Evolutionary conservation across 495 filamentous ascomycete species (phyloP).

Genomic region (Zalerion maritima): DNA sequence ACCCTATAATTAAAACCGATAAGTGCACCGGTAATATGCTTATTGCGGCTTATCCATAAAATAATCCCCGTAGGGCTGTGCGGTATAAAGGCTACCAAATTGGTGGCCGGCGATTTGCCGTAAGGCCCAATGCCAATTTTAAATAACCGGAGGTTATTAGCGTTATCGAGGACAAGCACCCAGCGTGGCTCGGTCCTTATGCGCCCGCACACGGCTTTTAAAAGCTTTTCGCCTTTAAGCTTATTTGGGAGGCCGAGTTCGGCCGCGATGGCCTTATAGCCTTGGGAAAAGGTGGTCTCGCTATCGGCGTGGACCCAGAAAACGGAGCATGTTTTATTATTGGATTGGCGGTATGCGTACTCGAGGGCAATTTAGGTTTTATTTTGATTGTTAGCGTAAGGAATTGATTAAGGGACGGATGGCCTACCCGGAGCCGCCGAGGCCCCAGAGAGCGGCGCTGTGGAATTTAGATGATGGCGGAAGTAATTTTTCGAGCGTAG

Average conservation of each 20-base stretch:
- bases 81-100: constrained; percentile 9
- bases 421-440: constrained; percentile 11
- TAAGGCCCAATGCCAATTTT: constrained; percentile 4
- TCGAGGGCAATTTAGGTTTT: constrained; percentile 16
- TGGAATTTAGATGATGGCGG: constrained; percentile 5
- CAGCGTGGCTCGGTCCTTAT: constrained; percentile 12
- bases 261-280: constrained; percentile 15
- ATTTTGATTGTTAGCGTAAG: constrained; percentile 4
- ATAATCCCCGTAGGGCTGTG: constrained; percentile 12
- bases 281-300: constrained; percentile 12
- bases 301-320: constrained; percentile 21
- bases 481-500: constrained; percentile 5
- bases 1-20: constrained; percentile 6
- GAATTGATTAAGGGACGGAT: neutral
- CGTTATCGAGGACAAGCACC: constrained; percentile 24
- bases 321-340: constrained; percentile 11
- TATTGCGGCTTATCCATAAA: constrained; percentile 18
- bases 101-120: neutral
- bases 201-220: constrained; percentile 3
- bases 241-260: constrained; percentile 7
- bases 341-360: constrained; percentile 13
- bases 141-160: constrained; percentile 17
- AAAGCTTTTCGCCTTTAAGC: constrained; percentile 7
- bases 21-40: constrained; percentile 8
- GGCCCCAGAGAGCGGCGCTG: constrained; percentile 9